Base-by-base conservation (phyloP, 1,284 basidiomycete genomes). In the Heliocybe sulcata region DNA sequence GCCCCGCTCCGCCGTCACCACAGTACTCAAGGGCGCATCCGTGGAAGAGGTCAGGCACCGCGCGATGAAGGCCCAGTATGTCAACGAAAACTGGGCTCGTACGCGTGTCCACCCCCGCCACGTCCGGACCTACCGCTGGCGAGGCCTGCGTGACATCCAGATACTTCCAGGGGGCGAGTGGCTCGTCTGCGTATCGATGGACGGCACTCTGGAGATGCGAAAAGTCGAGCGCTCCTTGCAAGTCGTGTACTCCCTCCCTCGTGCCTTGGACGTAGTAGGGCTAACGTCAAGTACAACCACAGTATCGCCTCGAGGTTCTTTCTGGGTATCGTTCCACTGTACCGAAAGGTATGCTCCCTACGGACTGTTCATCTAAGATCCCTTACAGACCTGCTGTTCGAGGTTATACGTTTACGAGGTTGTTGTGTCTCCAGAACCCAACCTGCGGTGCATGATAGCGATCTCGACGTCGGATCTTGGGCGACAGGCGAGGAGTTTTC, bases 321-420 rank as follows among this genome's bases (percentile, higher is more conserved):
- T 49, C 47, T 29, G 22, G 16, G 23, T 49, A 6, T 29, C 22
- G n/a, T 49, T 49, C 11, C 47, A 49, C 47, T 49, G 47, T 26
- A 49, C 22, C 20, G 20, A 26, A n/a, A 49, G 27, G 47, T 49
- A 49, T n/a, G 47, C 47, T 45, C 42, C 23, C 19, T 20, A 16
- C 16, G 22, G 11, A 4, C 23, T 26, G 12, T n/a, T 29, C 23
- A 10, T 9, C 19, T 19, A 20, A 16, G 23, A 49, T 16, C 14
- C n/a, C 47, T 49, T 25, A 26, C 20, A 6, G 14, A 23, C 16
- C 6, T 49, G 6, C 6, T n/a, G 4, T 42, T 8, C n/a, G 3
- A 49, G 47, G 25, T n/a, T 49, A 3, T 49, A 49, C 47, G 22
- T 49, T n/a, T 49, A 49, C 47, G 23, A 49, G 22, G 47, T 49